Percentiles rank a stretch among this genome's conserved stretches.
Conservation (phyloP, 2,329 filamentous ascomycete genomes). For the Botrytis squamosa region DNA sequence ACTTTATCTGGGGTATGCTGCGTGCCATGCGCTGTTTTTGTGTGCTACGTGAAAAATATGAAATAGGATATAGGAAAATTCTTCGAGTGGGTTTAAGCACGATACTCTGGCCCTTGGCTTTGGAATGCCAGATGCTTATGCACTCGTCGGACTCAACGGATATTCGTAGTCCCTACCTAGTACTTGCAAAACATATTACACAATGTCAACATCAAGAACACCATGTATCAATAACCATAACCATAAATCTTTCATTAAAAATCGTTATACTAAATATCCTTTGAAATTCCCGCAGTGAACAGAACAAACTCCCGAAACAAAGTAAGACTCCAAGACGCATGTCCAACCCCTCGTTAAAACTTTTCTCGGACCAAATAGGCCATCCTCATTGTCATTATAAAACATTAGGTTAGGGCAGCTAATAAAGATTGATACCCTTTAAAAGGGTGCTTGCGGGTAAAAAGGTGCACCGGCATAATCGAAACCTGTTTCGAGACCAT, state of each 20-base stretch:
- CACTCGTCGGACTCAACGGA: background rate
- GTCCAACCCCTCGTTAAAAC: background rate
- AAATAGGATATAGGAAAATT: too few relatives aligned
- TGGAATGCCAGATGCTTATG: background rate
- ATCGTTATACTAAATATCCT: background rate
- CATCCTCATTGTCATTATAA: background rate
- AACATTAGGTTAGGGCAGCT: background rate
- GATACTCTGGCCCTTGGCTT: too few relatives aligned
- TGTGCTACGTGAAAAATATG: background rate
- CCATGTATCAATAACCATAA: background rate
- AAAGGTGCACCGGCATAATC: slow-evolving; percentile 16
- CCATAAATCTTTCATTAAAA: background rate
- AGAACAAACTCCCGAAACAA: background rate
- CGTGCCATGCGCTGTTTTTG: background rate
- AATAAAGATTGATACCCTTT: background rate
- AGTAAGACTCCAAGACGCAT: background rate
- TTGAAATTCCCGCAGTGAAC: background rate
- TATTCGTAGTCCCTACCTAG: background rate
- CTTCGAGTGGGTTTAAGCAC: too few relatives aligned
- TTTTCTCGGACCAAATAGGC: background rate
- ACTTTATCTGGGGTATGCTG: background rate
- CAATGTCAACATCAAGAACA: background rate
- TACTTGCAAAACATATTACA: background rate
- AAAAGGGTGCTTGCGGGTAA: slow-evolving; percentile 16
- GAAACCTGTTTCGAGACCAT: slow-evolving; percentile 18